Percentiles rank a stretch among this genome's conserved stretches.
These are phyloP conservation scores for Claviceps capensis DNA, from an alignment of 2,329 filamentous ascomycete species.

Conservation along the genomic window DNA sequence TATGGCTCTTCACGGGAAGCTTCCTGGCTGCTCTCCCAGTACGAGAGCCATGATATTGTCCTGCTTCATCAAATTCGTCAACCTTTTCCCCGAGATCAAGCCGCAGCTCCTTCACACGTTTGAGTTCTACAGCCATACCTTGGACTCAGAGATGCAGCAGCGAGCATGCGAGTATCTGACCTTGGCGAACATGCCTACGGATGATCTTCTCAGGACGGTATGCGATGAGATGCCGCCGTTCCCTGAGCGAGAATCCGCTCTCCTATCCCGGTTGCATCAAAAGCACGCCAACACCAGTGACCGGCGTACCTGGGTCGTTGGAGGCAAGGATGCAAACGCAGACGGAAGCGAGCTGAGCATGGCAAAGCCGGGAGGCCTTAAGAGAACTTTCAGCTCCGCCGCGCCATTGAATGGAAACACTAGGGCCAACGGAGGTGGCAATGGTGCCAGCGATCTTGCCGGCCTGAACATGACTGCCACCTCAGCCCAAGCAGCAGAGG, in stretches of 20 bases:
- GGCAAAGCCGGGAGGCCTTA: slow-evolving; percentile 68
- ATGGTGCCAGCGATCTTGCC: slow-evolving; percentile 53
- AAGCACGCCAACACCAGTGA: slow-evolving; percentile 89
- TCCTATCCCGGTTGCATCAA: slow-evolving; percentile 84
- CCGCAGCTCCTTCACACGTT: slow-evolving; percentile 86
- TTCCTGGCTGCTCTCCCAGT: slow-evolving; percentile 74
- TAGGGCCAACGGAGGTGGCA: slow-evolving; percentile 29
- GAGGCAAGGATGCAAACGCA: slow-evolving; percentile 83
- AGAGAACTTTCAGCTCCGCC: slow-evolving; percentile 66
- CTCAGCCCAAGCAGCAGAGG: slow-evolving; percentile 36
- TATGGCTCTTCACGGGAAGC: slow-evolving; percentile 78
- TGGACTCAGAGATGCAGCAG: slow-evolving; percentile 93
- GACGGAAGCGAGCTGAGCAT: slow-evolving; percentile 69
- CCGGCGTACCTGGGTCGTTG: slow-evolving; percentile 95
- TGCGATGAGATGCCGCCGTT: slow-evolving; percentile 99
- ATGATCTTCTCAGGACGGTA: slow-evolving; percentile 83
- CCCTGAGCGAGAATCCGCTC: slow-evolving; percentile 81
- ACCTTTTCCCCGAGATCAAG: slow-evolving; percentile 96
- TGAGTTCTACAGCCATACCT: slow-evolving; percentile 79
- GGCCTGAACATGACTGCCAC: slow-evolving; percentile 66
- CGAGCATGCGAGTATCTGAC: slow-evolving; percentile 89
- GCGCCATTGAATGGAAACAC: slow-evolving; percentile 28
- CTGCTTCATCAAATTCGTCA: slow-evolving; percentile 94
- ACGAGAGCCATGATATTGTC: slow-evolving; percentile 91
- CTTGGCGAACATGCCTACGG: slow-evolving; percentile 71